These are phyloP conservation scores for Alternaria triticimaculans DNA, from an alignment of 2,329 filamentous ascomycete genomes.

Conservation along the genomic window DNA sequence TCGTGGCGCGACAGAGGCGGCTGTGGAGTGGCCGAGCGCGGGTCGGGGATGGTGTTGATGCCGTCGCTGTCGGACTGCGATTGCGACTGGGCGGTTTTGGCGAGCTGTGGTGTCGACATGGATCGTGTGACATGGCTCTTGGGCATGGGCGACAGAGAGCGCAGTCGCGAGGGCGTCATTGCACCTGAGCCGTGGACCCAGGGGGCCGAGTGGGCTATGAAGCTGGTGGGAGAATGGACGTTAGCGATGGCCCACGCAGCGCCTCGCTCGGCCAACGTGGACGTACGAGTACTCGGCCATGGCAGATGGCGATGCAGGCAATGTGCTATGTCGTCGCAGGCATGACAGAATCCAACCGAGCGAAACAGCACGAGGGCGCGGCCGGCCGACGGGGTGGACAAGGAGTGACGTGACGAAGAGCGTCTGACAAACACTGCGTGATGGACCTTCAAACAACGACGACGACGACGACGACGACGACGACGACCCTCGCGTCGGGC, in stretches of 20 bases:
- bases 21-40: conserved; percentile 52
- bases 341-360: conserved; percentile 16
- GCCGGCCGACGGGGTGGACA: conserved; percentile 23
- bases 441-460: not conserved
- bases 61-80: conserved; percentile 59
- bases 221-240: conserved; percentile 28
- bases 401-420: conserved; percentile 40
- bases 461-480: not conserved
- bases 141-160: conserved; percentile 45
- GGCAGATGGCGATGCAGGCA: conserved; percentile 7
- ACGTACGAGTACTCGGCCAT: conserved; percentile 39
- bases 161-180: conserved; percentile 46
- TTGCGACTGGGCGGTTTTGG: conserved; percentile 42
- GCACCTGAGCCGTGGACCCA: conserved; percentile 43
- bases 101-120: conserved; percentile 46
- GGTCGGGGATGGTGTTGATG: conserved; percentile 71
- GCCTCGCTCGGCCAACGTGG: conserved; percentile 9
- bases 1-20: conserved; percentile 43
- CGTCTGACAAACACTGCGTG: not conserved
- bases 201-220: conserved; percentile 41
- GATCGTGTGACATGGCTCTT: conserved; percentile 49
- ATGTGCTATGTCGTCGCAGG: conserved; percentile 1
- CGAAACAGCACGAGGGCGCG: not conserved
- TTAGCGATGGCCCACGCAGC: conserved; percentile 15
- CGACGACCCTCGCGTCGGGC: conserved; percentile 13